Evolutionary conservation across 352 stramenopile genomes (phyloP), one percentile per base, ranked within the genome.

Genomic region (Blastocystis sp.): DNA sequence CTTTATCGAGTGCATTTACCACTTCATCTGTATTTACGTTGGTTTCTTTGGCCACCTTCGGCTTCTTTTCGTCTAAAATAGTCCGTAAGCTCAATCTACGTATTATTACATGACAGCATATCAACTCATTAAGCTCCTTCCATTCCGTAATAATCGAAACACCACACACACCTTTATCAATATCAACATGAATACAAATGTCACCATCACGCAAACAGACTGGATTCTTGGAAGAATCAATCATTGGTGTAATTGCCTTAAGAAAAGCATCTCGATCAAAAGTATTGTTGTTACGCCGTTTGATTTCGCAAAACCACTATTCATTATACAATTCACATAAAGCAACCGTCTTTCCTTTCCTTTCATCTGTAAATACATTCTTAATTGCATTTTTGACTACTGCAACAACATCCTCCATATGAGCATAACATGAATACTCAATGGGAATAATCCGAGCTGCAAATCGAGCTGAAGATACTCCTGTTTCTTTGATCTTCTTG

Each of bases 131-230:
- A 4, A 89, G 27, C 30, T 56, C 42, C 40, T 73, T 51, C 58
- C 58, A 89, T 4, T 78, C 78, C 0, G 78, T 33, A 33, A 89
- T 89, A 33, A 89, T 56, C 68, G 40, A n/a, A 17, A 70, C 56
- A 22, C 60, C 60, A 27, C 78, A 89, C 13, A 89, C 78, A 17
- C 60, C 78, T 57, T 89, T 89, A 56, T 79, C 44, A 11, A 89
- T 44, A 78, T 89, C 73, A 19, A 84, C 73, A 27, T 84, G 73
- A 53, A 84, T 64, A 51, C 73, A 84, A 64, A 84, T 84, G 51
- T 84, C 73, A 42, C 73, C 73, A 30, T 84, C 51, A 35, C 73
- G 73, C 51, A 84, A 57, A 66, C 22, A 66, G 17, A 84, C 73
- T 19, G 73, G 73, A 42, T 68, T 68, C 27, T 24, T 17, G 17